These are phyloP conservation scores for Emergomyces orientalis DNA, from an alignment of 2,329 filamentous ascomycete species.

Conservation along the genomic window DNA sequence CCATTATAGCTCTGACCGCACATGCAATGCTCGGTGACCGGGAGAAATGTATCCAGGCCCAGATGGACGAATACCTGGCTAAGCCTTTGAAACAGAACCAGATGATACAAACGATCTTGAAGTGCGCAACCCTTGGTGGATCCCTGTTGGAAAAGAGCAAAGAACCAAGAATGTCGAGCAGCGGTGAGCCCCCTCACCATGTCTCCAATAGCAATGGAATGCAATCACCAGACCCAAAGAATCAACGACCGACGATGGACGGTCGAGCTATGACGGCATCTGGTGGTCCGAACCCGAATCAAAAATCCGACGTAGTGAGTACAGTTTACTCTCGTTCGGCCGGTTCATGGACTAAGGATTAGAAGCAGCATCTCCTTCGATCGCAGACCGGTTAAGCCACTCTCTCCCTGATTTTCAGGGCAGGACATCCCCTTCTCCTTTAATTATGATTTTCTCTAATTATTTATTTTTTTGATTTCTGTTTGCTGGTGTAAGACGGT, in stretches of 20 bases:
- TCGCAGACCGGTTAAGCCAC: slow-evolving; percentile 42
- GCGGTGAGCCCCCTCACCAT: slow-evolving; percentile 21
- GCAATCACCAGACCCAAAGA: slow-evolving; percentile 27
- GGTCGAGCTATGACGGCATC: slow-evolving; percentile 60
- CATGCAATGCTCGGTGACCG: slow-evolving; percentile 98
- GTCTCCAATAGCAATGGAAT: slow-evolving; percentile 18
- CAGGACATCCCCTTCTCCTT: background rate
- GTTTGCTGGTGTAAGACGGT: slow-evolving; percentile 2
- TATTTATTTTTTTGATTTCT: slow-evolving; percentile 15
- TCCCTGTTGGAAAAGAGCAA: slow-evolving; percentile 37
- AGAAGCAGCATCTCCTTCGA: slow-evolving; percentile 35
- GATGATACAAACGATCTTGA: slow-evolving; percentile 93
- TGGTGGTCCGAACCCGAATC: slow-evolving; percentile 48
- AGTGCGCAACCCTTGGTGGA: slow-evolving; percentile 79
- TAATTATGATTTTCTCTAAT: slow-evolving; percentile 9
- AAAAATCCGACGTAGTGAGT: slow-evolving; percentile 13
- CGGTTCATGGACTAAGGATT: background rate
- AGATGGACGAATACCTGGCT: slow-evolving; percentile 98
- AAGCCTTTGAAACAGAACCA: slow-evolving; percentile 96
- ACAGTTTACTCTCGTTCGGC: background rate
- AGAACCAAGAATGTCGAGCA: slow-evolving; percentile 33
- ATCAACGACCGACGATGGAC: slow-evolving; percentile 48
- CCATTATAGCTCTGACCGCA: slow-evolving; percentile 92
- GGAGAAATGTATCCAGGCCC: slow-evolving; percentile 94
- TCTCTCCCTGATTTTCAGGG: background rate